These are phyloP conservation scores for Trichoderma lentiforme DNA, from an alignment of 2,329 filamentous ascomycete species.

Conservation along the genomic window DNA sequence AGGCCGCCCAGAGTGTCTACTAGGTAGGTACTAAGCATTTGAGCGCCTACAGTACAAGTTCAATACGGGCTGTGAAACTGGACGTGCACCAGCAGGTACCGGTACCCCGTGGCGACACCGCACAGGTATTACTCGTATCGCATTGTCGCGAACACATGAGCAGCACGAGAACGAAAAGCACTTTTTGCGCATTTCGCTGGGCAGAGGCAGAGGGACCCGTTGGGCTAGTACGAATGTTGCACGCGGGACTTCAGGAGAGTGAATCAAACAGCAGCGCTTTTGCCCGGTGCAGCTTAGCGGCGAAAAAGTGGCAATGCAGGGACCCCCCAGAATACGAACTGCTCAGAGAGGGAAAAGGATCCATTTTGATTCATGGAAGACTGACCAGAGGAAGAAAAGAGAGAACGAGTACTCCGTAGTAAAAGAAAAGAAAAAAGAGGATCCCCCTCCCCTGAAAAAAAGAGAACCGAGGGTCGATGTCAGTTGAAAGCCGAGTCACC, in stretches of 20 bases:
- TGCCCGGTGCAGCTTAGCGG: neutral
- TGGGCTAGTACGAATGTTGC: neutral
- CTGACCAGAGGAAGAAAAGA: neutral
- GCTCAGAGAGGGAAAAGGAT: neutral
- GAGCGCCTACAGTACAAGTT: neutral
- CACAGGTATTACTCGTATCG: neutral
- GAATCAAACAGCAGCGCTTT: neutral
- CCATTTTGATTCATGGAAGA: neutral
- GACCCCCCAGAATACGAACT: constrained; percentile 1
- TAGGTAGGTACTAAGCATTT: no score
- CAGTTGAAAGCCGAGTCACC: neutral
- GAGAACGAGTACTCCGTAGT: neutral
- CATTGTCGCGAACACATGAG: neutral
- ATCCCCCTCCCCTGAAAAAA: neutral
- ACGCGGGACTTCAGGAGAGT: neutral
- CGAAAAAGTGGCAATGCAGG: constrained; percentile 1
- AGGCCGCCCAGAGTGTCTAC: neutral
- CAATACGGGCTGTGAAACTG: neutral
- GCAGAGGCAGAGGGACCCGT: neutral
- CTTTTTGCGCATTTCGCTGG: neutral
- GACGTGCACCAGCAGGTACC: neutral
- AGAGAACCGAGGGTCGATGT: neutral
- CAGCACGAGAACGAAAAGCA: neutral
- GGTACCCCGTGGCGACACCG: neutral
- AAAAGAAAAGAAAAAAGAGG: neutral